phyloP scores from a whole-genome alignment of 2,329 filamentous ascomycete species.

The Xylariales sp. region DNA sequence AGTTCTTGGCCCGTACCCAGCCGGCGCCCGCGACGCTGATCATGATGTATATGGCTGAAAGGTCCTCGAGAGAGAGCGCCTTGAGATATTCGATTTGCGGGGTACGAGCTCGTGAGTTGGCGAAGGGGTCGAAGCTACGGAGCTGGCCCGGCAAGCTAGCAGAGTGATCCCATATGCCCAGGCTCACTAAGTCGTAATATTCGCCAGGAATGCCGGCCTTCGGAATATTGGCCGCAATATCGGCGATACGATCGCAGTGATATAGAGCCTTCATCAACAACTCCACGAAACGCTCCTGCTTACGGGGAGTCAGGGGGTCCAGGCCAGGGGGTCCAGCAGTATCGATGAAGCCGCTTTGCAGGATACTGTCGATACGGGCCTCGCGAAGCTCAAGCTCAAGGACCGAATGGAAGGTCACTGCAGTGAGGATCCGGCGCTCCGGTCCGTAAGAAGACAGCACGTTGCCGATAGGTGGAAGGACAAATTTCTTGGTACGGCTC shows the following conservation, averaged over 20 bases:
- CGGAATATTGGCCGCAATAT: constrained; percentile 20
- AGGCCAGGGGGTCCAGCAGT: constrained; percentile 11
- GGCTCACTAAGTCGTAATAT: constrained; percentile 8
- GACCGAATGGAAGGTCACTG: constrained; percentile 15
- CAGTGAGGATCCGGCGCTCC: constrained; percentile 11
- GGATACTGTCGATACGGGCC: constrained; percentile 12
- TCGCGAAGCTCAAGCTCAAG: constrained; percentile 21
- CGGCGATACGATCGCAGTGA: constrained; percentile 23
- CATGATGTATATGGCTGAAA: constrained; percentile 16
- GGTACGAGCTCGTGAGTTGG: constrained; percentile 13
- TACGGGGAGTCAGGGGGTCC: constrained; percentile 8
- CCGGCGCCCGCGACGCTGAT: constrained; percentile 11
- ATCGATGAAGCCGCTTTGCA: constrained; percentile 11
- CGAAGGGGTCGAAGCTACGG: constrained; percentile 13
- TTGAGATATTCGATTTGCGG: constrained; percentile 19
- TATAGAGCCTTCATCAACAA: constrained; percentile 16
- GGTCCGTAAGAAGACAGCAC: constrained; percentile 16
- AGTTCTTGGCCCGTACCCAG: neutral
- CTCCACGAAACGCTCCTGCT: neutral
- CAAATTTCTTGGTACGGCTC: constrained; percentile 3
- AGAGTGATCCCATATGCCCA: neutral
- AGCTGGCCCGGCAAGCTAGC: neutral
- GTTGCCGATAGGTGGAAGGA: constrained; percentile 12
- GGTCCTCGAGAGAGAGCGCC: constrained; percentile 15
- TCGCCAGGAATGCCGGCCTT: neutral